Evolutionary conservation across 1,139 yeast species (phyloP), one percentile per base, ranked within the genome.

Genomic region (Lodderomyces margitis): DNA sequence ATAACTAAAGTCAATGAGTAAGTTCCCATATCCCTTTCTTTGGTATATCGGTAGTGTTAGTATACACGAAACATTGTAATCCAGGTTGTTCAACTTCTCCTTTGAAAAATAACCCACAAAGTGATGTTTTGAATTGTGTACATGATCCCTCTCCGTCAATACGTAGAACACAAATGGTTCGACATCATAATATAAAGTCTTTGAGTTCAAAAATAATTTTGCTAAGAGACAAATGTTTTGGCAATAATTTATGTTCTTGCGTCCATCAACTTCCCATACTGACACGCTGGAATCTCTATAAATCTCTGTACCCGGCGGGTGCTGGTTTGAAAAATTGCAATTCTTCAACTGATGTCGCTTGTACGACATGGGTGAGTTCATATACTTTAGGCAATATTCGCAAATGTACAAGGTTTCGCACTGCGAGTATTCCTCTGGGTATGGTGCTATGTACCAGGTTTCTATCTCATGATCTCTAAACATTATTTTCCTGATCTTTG

Each of bases 61-160:
- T 37, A 92, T 92, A 64, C 98, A 92, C 41, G 95, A 85, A 15
- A 92, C 82, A 55, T 91, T 91, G 59, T 87, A 87, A 49, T 78
- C 83, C 1, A 89, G 80, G 34, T 81, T 75, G 50, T 80, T 84
- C 44, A 83, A 66, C 56, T 89, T 88, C 53, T 89, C 97, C 53
- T 91, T 92, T 21, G 96, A 87, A 56, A 92, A 92, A 61, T 92
- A 92, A 0, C 98, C 98, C 27, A 89, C 94, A 62, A 91, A 83
- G 58, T 85, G 89, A 57, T 85, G 85, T 21, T 77, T 78, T 5
- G 65, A 53, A 9, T 66, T 62, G 46, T 68, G 68, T 2, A 53
- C 48, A 8, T 67, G 70, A 53, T 83, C 91, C 23, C 77, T 68
- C 53, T 84, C 94, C 1, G 92, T 86, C 42, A 92, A 65, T 2